These are phyloP conservation scores for Erythrophleum fordii DNA, from an alignment of 306 rosid genomes.

Conservation along the genomic window DNA sequence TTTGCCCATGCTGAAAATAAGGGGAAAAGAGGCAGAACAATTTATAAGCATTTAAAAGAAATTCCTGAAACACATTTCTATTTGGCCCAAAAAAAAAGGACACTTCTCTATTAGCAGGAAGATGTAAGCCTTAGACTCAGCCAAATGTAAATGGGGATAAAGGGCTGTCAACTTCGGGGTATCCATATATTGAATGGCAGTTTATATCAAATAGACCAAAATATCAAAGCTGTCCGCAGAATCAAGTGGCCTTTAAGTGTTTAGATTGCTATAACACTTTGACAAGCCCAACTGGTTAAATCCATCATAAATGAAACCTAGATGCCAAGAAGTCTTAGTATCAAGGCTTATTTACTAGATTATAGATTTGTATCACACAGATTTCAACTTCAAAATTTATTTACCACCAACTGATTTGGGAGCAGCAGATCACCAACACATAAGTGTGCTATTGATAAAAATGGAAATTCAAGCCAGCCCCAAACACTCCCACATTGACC, in stretches of 20 bases:
- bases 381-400: conserved; percentile 13
- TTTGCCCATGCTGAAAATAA: conserved; percentile 80
- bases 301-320: conserved; percentile 3
- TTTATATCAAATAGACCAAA: background rate
- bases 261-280: conserved; percentile 15
- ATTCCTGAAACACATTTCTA: background rate
- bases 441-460: conserved; percentile 20
- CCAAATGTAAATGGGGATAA: conserved; percentile 26
- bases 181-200: background rate
- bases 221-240: conserved; percentile 29
- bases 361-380: background rate
- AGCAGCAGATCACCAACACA: conserved; percentile 27
- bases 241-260: conserved; percentile 31
- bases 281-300: conserved; percentile 32
- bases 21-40: background rate
- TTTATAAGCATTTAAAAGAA: conserved; percentile 32
- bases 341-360: conserved; percentile 24
- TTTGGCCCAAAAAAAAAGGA: background rate
- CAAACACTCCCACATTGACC: conserved; percentile 22
- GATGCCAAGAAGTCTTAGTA: background rate
- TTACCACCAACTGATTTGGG: conserved; percentile 12
- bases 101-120: conserved; percentile 16
- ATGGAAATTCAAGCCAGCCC: conserved; percentile 12
- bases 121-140: background rate
- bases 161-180: conserved; percentile 6